Conservation (phyloP, 2,329 filamentous ascomycete species). For the Knoxdaviesia capensis region DNA sequence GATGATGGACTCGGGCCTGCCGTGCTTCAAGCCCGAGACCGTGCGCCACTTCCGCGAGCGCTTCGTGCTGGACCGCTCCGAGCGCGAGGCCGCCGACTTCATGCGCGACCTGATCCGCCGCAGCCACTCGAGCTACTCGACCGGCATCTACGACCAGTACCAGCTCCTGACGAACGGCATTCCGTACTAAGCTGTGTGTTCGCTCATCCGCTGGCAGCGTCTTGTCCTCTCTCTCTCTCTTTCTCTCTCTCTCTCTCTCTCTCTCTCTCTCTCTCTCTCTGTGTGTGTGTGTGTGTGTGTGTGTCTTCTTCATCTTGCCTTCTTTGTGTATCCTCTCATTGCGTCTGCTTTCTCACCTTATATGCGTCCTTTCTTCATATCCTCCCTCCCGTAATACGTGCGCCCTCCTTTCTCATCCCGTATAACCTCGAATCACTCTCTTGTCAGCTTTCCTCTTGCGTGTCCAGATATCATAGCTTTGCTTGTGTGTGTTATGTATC, state of each 20-base stretch:
- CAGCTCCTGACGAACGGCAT: slow-evolving; percentile 95
- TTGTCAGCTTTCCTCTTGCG: too few species aligned
- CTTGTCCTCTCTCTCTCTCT: background rate
- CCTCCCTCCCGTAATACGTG: too few species aligned
- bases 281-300: too few species aligned
- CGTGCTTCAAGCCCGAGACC: slow-evolving; percentile 94
- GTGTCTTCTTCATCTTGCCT: too few species aligned
- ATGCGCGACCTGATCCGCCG: slow-evolving; percentile 79
- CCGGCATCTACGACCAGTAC: slow-evolving; percentile 93
- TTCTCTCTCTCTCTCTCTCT: slow-evolving; percentile 1
- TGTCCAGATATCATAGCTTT: too few species aligned
- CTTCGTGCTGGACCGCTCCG: slow-evolving; percentile 80
- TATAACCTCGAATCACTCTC: too few species aligned
- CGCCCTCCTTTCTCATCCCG: too few species aligned
- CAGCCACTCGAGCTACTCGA: slow-evolving; percentile 80
- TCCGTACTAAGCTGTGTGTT: slow-evolving; percentile 41
- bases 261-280: background rate
- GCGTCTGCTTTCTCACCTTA: too few species aligned
- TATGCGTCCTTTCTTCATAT: too few species aligned
- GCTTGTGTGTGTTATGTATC: too few species aligned
- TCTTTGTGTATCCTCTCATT: too few species aligned
- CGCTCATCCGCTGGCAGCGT: background rate
- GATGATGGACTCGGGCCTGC: slow-evolving; percentile 91
- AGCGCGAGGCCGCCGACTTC: slow-evolving; percentile 85
- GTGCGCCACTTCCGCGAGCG: slow-evolving; percentile 81